Conservation (phyloP, 306 rosid genomes). For the Senna siamea region DNA sequence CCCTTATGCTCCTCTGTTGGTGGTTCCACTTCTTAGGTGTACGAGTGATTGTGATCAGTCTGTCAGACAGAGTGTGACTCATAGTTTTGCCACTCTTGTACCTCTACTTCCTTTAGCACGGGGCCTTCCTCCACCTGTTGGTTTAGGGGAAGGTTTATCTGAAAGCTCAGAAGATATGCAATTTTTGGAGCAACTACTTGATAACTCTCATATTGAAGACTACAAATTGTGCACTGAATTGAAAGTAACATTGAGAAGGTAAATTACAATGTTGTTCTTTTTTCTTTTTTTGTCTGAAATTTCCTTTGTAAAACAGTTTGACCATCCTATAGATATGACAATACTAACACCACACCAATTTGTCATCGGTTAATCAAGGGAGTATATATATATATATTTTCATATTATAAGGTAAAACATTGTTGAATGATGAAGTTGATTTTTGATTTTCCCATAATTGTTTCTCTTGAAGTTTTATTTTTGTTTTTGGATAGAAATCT, state of each 20-base stretch:
- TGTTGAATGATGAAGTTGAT: no score
- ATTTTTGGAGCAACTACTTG: slow-evolving; percentile 96
- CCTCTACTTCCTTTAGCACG: slow-evolving; percentile 97
- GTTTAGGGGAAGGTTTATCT: slow-evolving; percentile 65
- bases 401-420: no score
- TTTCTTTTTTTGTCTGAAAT: neutral
- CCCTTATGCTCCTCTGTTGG: slow-evolving; percentile 89
- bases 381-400: no score
- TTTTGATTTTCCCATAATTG: slow-evolving; percentile 11
- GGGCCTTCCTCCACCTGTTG: slow-evolving; percentile 90
- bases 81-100: slow-evolving; percentile 98
- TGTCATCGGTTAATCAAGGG: no score
- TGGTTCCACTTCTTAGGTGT: slow-evolving; percentile 94
- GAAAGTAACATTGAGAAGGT: slow-evolving; percentile 91
- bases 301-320: slow-evolving; percentile 4
- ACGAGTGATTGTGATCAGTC: slow-evolving; percentile 97
- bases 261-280: slow-evolving; percentile 35
- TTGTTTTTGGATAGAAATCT: no score
- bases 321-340: neutral
- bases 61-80: slow-evolving; percentile 96
- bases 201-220: slow-evolving; percentile 93
- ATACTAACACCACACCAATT: neutral
- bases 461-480: neutral
- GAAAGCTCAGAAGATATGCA: slow-evolving; percentile 76
- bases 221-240: slow-evolving; percentile 76